phyloP scores from a whole-genome alignment of 2,329 filamentous ascomycete genomes.

The Pseudogymnoascus destructans region DNA sequence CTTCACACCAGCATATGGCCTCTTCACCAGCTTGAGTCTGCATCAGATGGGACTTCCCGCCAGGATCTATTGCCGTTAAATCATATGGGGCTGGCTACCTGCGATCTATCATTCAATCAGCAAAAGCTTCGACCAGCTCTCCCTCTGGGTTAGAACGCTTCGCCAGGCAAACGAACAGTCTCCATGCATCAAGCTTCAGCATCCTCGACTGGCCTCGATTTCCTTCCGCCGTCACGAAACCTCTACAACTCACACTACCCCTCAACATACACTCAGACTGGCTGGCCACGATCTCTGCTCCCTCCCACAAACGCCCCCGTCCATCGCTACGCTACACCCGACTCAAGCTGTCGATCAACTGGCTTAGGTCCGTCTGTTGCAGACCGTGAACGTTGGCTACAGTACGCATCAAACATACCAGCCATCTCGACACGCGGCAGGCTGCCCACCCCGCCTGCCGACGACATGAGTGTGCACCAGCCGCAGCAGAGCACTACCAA shows the following conservation, averaged over 20 bases:
- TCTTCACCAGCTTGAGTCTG: neutral
- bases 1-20: neutral
- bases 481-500: slow-evolving; percentile 34
- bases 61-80: neutral
- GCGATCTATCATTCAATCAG: neutral
- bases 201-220: slow-evolving; percentile 23
- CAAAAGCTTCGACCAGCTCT: neutral
- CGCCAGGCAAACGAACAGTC: slow-evolving; percentile 11
- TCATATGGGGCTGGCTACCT: slow-evolving; percentile 8
- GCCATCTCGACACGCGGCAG: slow-evolving; percentile 25
- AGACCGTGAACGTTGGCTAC: slow-evolving; percentile 14
- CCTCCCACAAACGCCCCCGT: slow-evolving; percentile 1
- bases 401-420: slow-evolving; percentile 15
- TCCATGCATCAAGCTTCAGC: slow-evolving; percentile 26
- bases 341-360: neutral
- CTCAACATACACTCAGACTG: slow-evolving; percentile 2
- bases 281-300: slow-evolving; percentile 7
- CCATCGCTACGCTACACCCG: neutral
- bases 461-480: slow-evolving; percentile 40
- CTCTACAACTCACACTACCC: neutral
- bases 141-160: neutral
- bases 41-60: neutral
- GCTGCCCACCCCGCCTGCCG: slow-evolving; percentile 38
- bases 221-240: slow-evolving; percentile 16
- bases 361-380: neutral